These are phyloP conservation scores for Nidula microcarpa DNA, from an alignment of 768 basidiomycete species.

Conservation along the genomic window DNA sequence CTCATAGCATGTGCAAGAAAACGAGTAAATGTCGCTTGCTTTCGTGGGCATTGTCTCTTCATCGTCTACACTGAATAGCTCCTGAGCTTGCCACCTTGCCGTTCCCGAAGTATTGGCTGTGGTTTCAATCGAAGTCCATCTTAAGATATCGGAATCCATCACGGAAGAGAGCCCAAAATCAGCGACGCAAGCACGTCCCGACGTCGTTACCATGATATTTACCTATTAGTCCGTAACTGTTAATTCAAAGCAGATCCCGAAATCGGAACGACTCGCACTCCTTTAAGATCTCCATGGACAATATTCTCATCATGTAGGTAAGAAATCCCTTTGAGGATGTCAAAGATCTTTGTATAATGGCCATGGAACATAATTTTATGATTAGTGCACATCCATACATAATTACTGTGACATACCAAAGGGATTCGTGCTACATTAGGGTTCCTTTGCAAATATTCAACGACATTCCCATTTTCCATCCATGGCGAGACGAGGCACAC, in stretches of 20 bases:
- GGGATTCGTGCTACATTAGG: not conserved
- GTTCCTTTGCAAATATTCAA: not conserved
- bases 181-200: constrained; percentile 13
- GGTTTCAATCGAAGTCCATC: constrained; percentile 8
- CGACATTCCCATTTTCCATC: not conserved
- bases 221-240: constrained; percentile 1
- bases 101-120: constrained; percentile 6
- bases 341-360: not conserved
- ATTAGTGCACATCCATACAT: not conserved
- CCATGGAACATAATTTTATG: not conserved
- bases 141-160: constrained; percentile 5
- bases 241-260: not conserved
- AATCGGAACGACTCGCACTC: not conserved
- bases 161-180: constrained; percentile 18
- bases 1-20: constrained; percentile 1
- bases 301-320: not conserved
- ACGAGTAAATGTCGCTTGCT: constrained; percentile 2
- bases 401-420: not conserved
- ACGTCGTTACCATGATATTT: constrained; percentile 14
- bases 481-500: not conserved
- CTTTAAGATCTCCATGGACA: not conserved
- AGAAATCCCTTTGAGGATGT: not conserved
- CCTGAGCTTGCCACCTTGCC: constrained; percentile 1
- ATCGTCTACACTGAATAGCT: not conserved
- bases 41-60: not conserved